Evolutionary conservation across 75 land plant species (phyloP), one percentile per base, ranked within the genome.

Genomic region (Picea glauca): DNA sequence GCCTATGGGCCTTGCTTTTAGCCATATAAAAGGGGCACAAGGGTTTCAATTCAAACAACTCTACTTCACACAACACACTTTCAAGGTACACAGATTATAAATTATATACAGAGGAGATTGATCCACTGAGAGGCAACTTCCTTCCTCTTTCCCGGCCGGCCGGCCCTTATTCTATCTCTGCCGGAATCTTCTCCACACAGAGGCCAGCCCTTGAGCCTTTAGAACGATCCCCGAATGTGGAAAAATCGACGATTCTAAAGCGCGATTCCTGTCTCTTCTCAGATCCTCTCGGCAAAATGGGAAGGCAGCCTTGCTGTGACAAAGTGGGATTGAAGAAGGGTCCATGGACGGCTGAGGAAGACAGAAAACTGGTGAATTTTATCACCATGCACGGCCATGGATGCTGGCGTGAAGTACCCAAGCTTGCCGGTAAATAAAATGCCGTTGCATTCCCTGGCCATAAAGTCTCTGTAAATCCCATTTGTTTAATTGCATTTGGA

Each of bases 301-400:
- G 82, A 54, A 81, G 82, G 73, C 82, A 81, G 58, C 82, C 82
- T 3, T 81, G 82, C 54, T 81, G 82, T 78, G 82, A 81, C 65
- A 81, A 81, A 50, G 82, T 79, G 13, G 82, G 82, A 26, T 17
- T 81, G 30, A 81, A 81, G 70, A 81, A 81, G 82, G 82, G 82
- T 20, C 82, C 82, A 12, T 81, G 82, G 82, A 79, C 82, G 30
- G 81, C 81, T 3, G 82, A 81, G 57, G 82, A 81, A 56, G 82
- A 81, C 72, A 78, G 82, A 23, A 81, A 81, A 32, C 81, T 81
- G 3, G 77, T 81, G 20, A 58, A 78, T 62, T 81, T 78, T 56
- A 81, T 81, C 14, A 46, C 82, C 82, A 1, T 30, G 46, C 81
- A 79, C 63, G 82, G 82, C 68, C 82, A 81, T 63, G 82, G 82